Base-by-base conservation (phyloP, 73 alveolate genomes). In the Uronychia setigera region DNA sequence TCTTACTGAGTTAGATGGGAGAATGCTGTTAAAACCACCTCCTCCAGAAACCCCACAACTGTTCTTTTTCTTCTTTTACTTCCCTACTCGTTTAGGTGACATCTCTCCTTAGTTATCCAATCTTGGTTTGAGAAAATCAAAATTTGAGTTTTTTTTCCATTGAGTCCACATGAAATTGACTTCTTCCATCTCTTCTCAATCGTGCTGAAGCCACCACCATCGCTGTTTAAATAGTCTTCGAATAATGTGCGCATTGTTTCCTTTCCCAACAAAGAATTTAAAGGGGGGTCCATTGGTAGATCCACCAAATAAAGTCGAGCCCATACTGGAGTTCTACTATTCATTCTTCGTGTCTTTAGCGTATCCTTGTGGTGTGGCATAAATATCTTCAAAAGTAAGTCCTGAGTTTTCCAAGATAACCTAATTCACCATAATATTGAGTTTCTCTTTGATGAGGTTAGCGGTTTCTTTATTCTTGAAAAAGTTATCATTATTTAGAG, bases 111-210 rank as follows among this genome's bases (percentile, higher is more conserved):
- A 57, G 35, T 30, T 60, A 59, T 75, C 67, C n/a, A 46, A 11
- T 19, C 67, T 46, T 46, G 67, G 67, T 19, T 46, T 46, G n/a
- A 46, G 19, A 46, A 19, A 46, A 19, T 46, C 67, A 19, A 46
- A 46, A 46, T 46, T 5, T 5, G 67, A 46, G 67, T 46, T 46
- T 19, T 85, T 90, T 80, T 85, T 88, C 94, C 94, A 88, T 28
- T 82, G 88, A 82, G 94, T 88, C 94, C 94, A 88, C 13, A 88
- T 29, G 85, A 88, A 88, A 77, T 88, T 88, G 1, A 82, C 80
- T 34, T 88, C 91, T 32, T 78, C 85, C 77, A 88, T 76, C 25
- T 88, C 94, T 35, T 88, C 83, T 28, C 31, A 13, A 77, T 81
- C 87, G 33, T 81, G 81, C 29, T 74, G 58, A 32, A 59, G 80